Percentiles rank a stretch among this genome's conserved stretches.
These are phyloP conservation scores for Hibiscus trionum DNA, from an alignment of 345 rosid genomes.

Conservation along the genomic window DNA sequence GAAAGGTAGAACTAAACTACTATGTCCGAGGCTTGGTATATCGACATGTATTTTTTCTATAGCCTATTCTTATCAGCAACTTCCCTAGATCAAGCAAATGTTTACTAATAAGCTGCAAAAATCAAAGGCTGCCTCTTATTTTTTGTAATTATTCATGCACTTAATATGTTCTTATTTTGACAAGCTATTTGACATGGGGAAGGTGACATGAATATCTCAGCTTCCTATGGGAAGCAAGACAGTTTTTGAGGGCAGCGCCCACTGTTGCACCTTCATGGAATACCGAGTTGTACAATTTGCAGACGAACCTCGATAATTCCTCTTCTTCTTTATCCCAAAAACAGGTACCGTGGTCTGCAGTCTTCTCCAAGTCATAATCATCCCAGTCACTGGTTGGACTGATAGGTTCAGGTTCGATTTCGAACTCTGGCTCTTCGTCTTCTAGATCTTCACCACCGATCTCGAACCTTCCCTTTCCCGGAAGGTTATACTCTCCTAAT, in stretches of 20 bases:
- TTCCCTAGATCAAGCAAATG: background rate
- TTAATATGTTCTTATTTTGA: background rate
- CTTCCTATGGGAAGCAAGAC: slow-evolving; percentile 60
- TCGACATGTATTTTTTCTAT: background rate
- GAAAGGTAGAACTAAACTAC: background rate
- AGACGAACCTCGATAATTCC: slow-evolving; percentile 61
- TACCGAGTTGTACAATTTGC: slow-evolving; percentile 55
- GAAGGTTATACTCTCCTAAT: slow-evolving; percentile 31
- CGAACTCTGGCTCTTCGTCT: background rate
- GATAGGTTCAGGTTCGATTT: slow-evolving; percentile 34
- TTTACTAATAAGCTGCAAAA: background rate
- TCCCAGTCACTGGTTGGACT: slow-evolving; percentile 93
- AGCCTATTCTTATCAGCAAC: no score
- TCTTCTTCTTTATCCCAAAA: slow-evolving; percentile 79
- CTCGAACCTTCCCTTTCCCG: slow-evolving; percentile 78
- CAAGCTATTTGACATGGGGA: slow-evolving; percentile 38
- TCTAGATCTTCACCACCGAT: slow-evolving; percentile 30
- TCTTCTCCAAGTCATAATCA: slow-evolving; percentile 70
- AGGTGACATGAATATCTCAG: slow-evolving; percentile 79
- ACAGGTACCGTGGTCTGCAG: slow-evolving; percentile 22
- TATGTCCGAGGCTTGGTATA: background rate
- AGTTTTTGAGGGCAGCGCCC: slow-evolving; percentile 59
- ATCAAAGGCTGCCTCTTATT: background rate
- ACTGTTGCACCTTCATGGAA: slow-evolving; percentile 66
- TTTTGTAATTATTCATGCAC: background rate